Conservation (phyloP, 306 rosid species). For the Phaseolus lunatus region DNA sequence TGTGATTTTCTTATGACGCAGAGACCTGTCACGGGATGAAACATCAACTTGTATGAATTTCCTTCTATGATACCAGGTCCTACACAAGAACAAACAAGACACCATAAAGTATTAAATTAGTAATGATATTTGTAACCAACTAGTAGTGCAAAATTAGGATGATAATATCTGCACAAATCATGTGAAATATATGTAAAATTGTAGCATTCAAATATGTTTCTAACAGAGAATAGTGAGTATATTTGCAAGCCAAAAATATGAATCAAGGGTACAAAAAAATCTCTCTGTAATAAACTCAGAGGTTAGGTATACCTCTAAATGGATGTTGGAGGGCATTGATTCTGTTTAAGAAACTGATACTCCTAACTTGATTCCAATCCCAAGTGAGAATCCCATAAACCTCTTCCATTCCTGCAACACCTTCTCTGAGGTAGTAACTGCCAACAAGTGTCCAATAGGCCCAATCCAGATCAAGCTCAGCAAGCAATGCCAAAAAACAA, state of each 20-base stretch:
- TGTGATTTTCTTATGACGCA: conserved; percentile 60
- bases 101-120: neutral
- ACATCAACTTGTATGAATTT: conserved; percentile 55
- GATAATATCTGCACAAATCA: neutral
- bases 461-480: conserved; percentile 84
- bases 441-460: conserved; percentile 88
- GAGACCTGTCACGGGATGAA: conserved; percentile 79
- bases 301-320: conserved; percentile 63
- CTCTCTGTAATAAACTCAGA: too few relatives aligned
- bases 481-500: conserved; percentile 67
- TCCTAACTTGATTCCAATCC: conserved; percentile 68
- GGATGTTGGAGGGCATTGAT: conserved; percentile 73
- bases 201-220: neutral
- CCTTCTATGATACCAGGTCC: conserved; percentile 49
- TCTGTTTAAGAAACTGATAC: conserved; percentile 58
- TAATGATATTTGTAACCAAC: neutral
- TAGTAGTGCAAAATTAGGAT: neutral
- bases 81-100: conserved; percentile 12
- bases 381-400: conserved; percentile 64
- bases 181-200: neutral
- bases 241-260: neutral
- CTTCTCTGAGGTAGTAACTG: conserved; percentile 77
- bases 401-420: conserved; percentile 78
- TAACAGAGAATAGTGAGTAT: neutral
- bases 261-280: neutral